Evolutionary conservation across 345 rosid genomes (phyloP), one percentile per base, ranked within the genome.

Genomic region (Chamaenerion angustifolium): DNA sequence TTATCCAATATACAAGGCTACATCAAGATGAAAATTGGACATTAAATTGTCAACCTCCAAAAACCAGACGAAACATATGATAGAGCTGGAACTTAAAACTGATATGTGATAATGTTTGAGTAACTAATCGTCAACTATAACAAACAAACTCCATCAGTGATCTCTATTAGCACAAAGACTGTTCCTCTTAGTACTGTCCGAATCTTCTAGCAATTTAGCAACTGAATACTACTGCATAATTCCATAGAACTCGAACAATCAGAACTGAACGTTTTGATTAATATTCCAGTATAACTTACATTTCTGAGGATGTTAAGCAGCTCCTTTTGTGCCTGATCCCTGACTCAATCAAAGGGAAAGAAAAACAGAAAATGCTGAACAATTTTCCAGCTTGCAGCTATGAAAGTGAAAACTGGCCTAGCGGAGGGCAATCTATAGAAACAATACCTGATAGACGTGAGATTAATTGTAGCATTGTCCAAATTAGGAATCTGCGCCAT

Each of bases 401-500:
- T 4, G 37, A 7, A 31, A 7, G 40, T 11, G 13, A 54, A n/a
- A n/a, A 1, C 17, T 15, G 37, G 18, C 1, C 16, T 46, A 43
- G 55, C 31, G 23, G 42, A 35, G 23, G 4, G 50, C 12, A 56
- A 16, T 11, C 35, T 49, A 49, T 5, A 27, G 40, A 25, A 7
- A 62, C 19, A 8, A 40, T 43, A 80, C 98, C 98, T 92, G 45
- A 87, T 60, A 40, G 77, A 79, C 66, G 71, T 69, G 69, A 92
- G 85, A 73, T 87, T 80, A 59, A 92, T 56, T 14, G 96, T 78
- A 56, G 96, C 81, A 59, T 92, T 82, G 16, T 92, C 98, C 61
- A 92, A 50, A 63, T 68, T 82, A 0, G 98, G 98, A 71, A 87
- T 82, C 71, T 92, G 95, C 57, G 98, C 85, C 96, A 92, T 90